phyloP scores from a whole-genome alignment of 805 yeast species.

The Teunomyces lycoperdinae region DNA sequence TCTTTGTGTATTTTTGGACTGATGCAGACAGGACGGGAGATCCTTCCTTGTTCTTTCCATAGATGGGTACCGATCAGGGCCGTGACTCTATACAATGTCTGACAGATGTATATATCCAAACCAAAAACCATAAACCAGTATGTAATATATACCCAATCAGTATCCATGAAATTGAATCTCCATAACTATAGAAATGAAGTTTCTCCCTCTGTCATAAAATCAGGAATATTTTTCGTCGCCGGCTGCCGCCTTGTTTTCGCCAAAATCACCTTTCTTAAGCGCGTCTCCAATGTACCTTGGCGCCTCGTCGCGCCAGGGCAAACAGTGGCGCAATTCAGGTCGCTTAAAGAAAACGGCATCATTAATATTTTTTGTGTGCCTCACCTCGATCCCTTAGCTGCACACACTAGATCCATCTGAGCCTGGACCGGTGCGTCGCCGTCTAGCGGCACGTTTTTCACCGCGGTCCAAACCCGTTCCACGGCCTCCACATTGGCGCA shows the following conservation, averaged over 20 bases:
- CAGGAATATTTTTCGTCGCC: not conserved
- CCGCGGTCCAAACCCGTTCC: constrained; percentile 3
- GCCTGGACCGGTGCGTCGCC: not conserved
- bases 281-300: not conserved
- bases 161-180: too few species aligned
- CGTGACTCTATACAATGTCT: too few species aligned
- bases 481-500: constrained; percentile 6
- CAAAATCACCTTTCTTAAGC: not conserved
- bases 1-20: not conserved
- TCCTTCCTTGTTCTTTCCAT: not conserved
- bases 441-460: not conserved
- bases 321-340: not conserved
- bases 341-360: not conserved
- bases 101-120: too few species aligned
- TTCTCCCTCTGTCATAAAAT: not conserved
- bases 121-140: too few species aligned
- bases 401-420: not conserved
- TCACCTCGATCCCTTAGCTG: not conserved
- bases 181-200: too few species aligned
- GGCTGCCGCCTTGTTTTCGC: not conserved
- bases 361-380: not conserved
- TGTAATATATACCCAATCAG: too few species aligned
- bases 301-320: not conserved
- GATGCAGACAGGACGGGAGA: too few species aligned
- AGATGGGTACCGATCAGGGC: too few species aligned